Evolutionary conservation across 2,329 filamentous ascomycete species (phyloP).

Genomic region (Ciborinia camelliae): DNA sequence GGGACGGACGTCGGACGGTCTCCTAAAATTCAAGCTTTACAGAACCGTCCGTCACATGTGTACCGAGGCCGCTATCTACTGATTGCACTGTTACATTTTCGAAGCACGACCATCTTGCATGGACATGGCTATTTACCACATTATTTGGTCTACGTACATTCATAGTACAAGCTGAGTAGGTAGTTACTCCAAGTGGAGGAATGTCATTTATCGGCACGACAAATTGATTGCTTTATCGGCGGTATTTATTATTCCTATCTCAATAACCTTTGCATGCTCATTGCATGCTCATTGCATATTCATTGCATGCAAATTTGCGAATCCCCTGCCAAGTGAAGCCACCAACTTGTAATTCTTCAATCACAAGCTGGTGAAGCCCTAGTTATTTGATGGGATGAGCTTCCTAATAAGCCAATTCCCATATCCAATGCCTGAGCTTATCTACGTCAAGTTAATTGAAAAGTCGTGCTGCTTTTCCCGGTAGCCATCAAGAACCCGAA

Average conservation of each 20-base stretch:
- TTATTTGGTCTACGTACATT: too few species aligned
- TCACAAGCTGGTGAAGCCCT: neutral
- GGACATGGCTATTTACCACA: neutral
- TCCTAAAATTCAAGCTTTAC: neutral
- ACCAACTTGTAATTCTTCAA: neutral
- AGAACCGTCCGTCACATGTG: constrained; percentile 3
- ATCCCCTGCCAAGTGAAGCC: constrained; percentile 4
- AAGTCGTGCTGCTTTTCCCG: neutral
- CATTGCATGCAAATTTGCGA: neutral
- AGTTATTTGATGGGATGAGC: neutral
- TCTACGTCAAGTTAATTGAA: neutral
- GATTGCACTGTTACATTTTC: constrained; percentile 11
- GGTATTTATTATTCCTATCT: constrained; percentile 1
- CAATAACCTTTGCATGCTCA: neutral
- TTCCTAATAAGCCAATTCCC: neutral
- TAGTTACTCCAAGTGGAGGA: neutral
- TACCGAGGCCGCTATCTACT: constrained; percentile 12
- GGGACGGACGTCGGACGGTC: too few species aligned
- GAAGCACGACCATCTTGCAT: neutral
- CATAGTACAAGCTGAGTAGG: too few species aligned
- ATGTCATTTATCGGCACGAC: neutral
- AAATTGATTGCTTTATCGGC: neutral
- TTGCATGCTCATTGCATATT: neutral
- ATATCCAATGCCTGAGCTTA: neutral
- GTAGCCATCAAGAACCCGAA: neutral